phyloP scores from a whole-genome alignment of 139 green algal species.

The Chlorella vulgaris region DNA sequence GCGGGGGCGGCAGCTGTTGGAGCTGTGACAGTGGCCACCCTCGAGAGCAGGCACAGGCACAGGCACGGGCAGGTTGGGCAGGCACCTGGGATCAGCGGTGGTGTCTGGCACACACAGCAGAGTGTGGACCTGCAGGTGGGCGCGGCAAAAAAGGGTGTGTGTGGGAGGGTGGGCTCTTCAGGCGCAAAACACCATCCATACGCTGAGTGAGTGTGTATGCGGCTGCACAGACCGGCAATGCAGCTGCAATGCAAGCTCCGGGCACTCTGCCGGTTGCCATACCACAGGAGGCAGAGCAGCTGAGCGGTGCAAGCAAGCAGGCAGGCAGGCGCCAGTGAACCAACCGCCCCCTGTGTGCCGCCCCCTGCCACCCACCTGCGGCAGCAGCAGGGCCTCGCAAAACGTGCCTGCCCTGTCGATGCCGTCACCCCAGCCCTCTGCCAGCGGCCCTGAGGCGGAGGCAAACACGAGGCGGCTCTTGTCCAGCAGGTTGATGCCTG shows the following conservation, averaged over 20 bases:
- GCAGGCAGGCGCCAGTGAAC: too few relatives aligned
- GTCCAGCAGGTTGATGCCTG: background rate
- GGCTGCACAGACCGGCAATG: too few relatives aligned
- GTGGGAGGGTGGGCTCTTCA: background rate
- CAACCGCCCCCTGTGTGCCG: too few relatives aligned
- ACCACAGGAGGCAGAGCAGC: too few relatives aligned
- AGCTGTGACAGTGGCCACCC: background rate
- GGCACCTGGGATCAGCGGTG: background rate
- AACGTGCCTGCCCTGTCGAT: background rate
- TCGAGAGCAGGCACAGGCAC: too few relatives aligned
- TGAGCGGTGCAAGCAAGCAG: too few relatives aligned
- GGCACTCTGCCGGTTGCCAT: too few relatives aligned
- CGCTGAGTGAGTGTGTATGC: too few relatives aligned
- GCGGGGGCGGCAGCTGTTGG: background rate
- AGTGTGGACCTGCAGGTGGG: constrained; percentile 15
- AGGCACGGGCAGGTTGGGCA: too few relatives aligned
- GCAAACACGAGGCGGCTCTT: constrained; percentile 14
- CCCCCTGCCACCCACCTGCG: background rate
- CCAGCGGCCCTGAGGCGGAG: background rate
- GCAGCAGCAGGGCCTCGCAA: constrained; percentile 21
- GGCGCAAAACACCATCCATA: too few relatives aligned
- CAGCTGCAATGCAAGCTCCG: too few relatives aligned
- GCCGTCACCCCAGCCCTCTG: background rate
- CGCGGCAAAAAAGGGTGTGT: too few relatives aligned
- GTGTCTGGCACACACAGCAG: constrained; percentile 28